Conservation (phyloP, 805 yeast genomes). For the Ogataea sp. region DNA sequence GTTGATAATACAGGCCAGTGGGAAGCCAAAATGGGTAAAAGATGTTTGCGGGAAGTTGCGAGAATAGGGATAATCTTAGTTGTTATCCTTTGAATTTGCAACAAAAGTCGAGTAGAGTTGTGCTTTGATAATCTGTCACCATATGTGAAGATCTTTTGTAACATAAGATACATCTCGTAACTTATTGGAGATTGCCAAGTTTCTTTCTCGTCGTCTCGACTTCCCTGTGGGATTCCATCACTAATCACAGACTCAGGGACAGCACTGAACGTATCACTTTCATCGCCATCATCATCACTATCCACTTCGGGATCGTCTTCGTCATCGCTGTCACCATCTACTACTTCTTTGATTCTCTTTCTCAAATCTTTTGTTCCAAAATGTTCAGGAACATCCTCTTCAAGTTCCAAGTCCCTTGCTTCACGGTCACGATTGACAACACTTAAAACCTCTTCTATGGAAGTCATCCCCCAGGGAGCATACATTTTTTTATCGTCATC, state of each 20-base stretch:
- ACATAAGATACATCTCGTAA: conserved; percentile 43
- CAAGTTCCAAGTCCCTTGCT: too few species aligned
- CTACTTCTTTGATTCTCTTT: conserved; percentile 12
- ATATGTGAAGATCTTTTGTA: conserved; percentile 57
- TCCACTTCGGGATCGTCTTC: conserved; percentile 21
- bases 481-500: conserved; percentile 2
- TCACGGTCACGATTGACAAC: too few species aligned
- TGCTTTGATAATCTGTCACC: conserved; percentile 65
- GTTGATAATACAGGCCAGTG: conserved; percentile 40
- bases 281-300: conserved; percentile 21
- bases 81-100: conserved; percentile 47
- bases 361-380: conserved; percentile 15
- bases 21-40: conserved; percentile 43
- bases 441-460: conserved; percentile 33
- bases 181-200: conserved; percentile 70
- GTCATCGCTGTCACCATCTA: conserved; percentile 14
- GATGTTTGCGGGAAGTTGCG: conserved; percentile 36
- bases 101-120: conserved; percentile 46
- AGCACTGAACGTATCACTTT: conserved; percentile 14
- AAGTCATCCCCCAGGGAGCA: conserved; percentile 53
- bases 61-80: conserved; percentile 40
- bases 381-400: conserved; percentile 5
- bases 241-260: conserved; percentile 19
- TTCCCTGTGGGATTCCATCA: conserved; percentile 9
- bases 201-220: conserved; percentile 16